These are phyloP conservation scores for Allomyces macrogynus DNA, from an alignment of 192 early-diverging fungal genomes.

Conservation along the genomic window DNA sequence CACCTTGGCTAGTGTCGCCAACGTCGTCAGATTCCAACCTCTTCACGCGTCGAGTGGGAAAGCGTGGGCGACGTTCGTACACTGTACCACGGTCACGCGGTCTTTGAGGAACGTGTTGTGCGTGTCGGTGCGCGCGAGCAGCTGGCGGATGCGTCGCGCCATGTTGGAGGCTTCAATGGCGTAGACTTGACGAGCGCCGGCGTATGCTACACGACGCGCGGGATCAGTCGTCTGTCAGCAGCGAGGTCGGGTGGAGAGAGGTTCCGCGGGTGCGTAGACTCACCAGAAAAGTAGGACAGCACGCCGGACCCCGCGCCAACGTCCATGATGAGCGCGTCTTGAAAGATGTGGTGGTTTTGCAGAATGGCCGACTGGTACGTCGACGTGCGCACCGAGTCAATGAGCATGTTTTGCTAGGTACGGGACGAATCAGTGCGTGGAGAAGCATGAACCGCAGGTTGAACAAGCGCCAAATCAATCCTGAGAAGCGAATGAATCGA, in stretches of 20 bases:
- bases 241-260: too few relatives aligned
- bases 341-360: conserved; percentile 53
- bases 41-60: too few relatives aligned
- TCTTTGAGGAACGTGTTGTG: conserved; percentile 52
- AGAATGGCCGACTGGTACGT: conserved; percentile 83
- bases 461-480: too few relatives aligned
- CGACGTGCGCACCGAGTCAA: conserved; percentile 85
- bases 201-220: conserved; percentile 6
- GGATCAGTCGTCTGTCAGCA: too few relatives aligned
- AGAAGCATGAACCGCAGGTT: too few relatives aligned
- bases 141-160: conserved; percentile 70
- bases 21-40: too few relatives aligned
- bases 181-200: conserved; percentile 77
- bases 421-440: too few relatives aligned
- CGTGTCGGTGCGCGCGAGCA: conserved; percentile 37
- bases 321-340: conserved; percentile 71
- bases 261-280: too few relatives aligned
- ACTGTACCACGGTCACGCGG: conserved; percentile 57
- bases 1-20: conserved; percentile 43
- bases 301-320: conserved; percentile 90
- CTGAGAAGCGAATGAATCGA: too few relatives aligned
- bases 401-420: conserved; percentile 85
- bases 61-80: neutral
- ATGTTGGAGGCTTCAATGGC: conserved; percentile 92
- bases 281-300: conserved; percentile 74